Evolutionary conservation across 1,139 yeast species (phyloP).

Genomic region (Candida sanyaensis): DNA sequence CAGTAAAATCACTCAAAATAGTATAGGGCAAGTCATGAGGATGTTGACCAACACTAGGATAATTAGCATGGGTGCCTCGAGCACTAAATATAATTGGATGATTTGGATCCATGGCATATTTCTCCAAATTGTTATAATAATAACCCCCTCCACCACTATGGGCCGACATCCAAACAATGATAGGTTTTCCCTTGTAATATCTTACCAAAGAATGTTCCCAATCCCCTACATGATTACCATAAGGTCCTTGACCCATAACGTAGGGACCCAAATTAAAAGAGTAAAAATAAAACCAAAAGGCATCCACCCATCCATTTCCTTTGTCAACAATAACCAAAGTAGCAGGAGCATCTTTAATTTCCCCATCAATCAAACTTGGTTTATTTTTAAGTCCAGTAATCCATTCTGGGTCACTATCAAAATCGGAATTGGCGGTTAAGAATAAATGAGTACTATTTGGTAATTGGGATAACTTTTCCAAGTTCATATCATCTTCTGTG

Average conservation of each 20-base stretch:
- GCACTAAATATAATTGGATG: slow-evolving; percentile 86
- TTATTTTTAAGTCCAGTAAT: slow-evolving; percentile 68
- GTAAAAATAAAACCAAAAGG: slow-evolving; percentile 95
- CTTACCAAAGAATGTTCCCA: slow-evolving; percentile 96
- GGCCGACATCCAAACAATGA: slow-evolving; percentile 97
- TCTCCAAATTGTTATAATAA: slow-evolving; percentile 72
- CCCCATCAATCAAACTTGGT: slow-evolving; percentile 75
- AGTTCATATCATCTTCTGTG: slow-evolving; percentile 34
- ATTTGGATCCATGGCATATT: slow-evolving; percentile 47
- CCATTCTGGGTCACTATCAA: slow-evolving; percentile 80
- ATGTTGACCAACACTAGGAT: slow-evolving; percentile 94
- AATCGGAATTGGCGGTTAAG: slow-evolving; percentile 70
- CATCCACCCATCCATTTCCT: slow-evolving; percentile 91
- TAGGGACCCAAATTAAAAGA: slow-evolving; percentile 94
- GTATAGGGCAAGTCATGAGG: slow-evolving; percentile 94
- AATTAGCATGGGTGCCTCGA: slow-evolving; percentile 95
- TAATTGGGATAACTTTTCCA: slow-evolving; percentile 40
- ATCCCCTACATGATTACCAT: slow-evolving; percentile 95
- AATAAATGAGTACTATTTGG: slow-evolving; percentile 34
- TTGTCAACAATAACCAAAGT: slow-evolving; percentile 82
- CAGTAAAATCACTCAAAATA: slow-evolving; percentile 89
- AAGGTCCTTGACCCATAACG: slow-evolving; percentile 97
- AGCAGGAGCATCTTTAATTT: slow-evolving; percentile 76
- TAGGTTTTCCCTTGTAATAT: slow-evolving; percentile 77
- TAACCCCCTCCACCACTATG: slow-evolving; percentile 98